phyloP scores from a whole-genome alignment of 1,139 yeast species.

The Zygoascus hellenicus region DNA sequence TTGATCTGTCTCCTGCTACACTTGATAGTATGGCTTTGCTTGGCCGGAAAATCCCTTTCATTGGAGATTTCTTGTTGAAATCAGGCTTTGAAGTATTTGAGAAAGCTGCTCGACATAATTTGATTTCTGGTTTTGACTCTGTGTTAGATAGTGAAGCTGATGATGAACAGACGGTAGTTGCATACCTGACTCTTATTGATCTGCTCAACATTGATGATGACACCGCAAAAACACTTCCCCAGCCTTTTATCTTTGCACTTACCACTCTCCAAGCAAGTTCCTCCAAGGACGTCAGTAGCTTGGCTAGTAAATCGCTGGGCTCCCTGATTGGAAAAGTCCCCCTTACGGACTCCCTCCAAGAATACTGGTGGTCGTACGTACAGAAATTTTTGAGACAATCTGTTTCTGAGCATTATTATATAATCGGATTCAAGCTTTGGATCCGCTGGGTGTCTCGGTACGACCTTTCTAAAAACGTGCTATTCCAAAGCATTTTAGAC shows the following conservation, averaged over 20 bases:
- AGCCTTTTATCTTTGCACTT: slow-evolving; percentile 1
- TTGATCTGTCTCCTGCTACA: background rate
- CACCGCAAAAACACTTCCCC: background rate
- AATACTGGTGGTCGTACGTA: slow-evolving; percentile 7
- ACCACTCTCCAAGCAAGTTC: slow-evolving; percentile 7
- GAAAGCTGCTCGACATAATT: background rate
- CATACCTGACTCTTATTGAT: slow-evolving; percentile 4
- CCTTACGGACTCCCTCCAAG: background rate
- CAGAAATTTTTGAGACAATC: background rate
- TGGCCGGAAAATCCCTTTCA: slow-evolving; percentile 2
- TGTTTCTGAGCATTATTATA: slow-evolving; percentile 8
- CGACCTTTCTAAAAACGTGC: slow-evolving; percentile 20
- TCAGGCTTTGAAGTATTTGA: background rate
- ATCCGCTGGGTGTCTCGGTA: slow-evolving; percentile 21
- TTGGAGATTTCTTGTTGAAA: background rate
- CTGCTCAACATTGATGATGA: slow-evolving; percentile 2
- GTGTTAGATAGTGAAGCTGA: background rate
- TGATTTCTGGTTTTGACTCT: background rate
- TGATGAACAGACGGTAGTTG: background rate
- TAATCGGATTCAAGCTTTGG: slow-evolving; percentile 26
- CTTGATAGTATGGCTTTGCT: slow-evolving; percentile 2
- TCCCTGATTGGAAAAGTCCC: slow-evolving; percentile 2
- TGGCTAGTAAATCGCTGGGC: slow-evolving; percentile 10
- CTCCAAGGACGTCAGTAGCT: slow-evolving; percentile 2
- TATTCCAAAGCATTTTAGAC: slow-evolving; percentile 37